A percentile compares a stretch with the other conserved stretches of the same genome.
phyloP scores from a whole-genome alignment of 192 early-diverging fungal species.

The Mortierella alpina region DNA sequence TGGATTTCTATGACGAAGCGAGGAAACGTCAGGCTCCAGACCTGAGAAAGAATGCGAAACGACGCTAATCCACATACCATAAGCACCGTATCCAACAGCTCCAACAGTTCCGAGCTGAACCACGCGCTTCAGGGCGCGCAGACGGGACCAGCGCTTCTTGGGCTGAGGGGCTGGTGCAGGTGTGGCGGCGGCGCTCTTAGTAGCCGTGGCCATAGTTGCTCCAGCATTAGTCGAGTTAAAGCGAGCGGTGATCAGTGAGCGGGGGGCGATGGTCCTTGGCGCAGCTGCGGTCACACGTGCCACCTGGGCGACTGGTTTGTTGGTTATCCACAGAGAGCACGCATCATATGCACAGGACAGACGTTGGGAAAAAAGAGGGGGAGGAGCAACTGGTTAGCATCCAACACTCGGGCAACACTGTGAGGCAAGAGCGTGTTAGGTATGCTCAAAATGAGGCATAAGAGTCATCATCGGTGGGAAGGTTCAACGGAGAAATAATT shows the following conservation, averaged over 20 bases:
- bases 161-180: constrained; percentile 18
- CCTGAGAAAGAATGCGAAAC: not conserved
- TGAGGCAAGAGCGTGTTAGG: not conserved
- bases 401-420: too few species aligned
- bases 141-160: constrained; percentile 52
- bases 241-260: constrained; percentile 12
- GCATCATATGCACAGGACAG: not conserved
- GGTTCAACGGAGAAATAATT: too few species aligned
- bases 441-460: not conserved
- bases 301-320: constrained; percentile 31
- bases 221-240: constrained; percentile 42
- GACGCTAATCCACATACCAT: constrained; percentile 38
- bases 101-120: constrained; percentile 52
- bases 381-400: not conserved
- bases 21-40: not conserved
- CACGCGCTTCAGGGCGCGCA: constrained; percentile 47
- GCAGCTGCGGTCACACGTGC: constrained; percentile 31
- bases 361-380: not conserved
- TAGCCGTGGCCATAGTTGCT: constrained; percentile 34
- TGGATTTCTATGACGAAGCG: constrained; percentile 43
- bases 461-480: not conserved
- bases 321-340: not conserved
- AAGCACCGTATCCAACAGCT: constrained; percentile 35
- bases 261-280: constrained; percentile 29
- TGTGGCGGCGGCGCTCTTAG: constrained; percentile 4